Evolutionary conservation across 208 protist species (phyloP).

Genomic region (Endotrypanum monterogeii): DNA sequence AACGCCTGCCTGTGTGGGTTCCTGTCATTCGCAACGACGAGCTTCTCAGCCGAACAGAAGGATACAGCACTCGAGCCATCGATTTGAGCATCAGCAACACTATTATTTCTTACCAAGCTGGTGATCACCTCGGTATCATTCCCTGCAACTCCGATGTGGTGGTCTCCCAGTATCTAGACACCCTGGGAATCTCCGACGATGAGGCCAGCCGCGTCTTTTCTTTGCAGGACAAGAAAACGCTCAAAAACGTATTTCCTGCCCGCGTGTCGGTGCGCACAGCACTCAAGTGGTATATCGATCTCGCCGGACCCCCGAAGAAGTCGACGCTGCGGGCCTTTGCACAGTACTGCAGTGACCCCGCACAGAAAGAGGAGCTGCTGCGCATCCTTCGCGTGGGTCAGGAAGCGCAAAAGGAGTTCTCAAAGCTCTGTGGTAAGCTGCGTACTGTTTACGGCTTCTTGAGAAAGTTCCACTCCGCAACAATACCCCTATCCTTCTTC

Average conservation of each 20-base stretch:
- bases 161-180: conserved; percentile 76
- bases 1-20: conserved; percentile 85
- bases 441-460: conserved; percentile 84
- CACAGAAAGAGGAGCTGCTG: conserved; percentile 80
- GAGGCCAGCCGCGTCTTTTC: conserved; percentile 82
- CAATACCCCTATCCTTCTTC: conserved; percentile 83
- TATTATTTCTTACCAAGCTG: conserved; percentile 92
- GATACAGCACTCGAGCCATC: conserved; percentile 80
- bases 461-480: conserved; percentile 74
- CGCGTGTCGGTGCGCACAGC: conserved; percentile 78
- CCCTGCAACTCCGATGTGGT: conserved; percentile 88
- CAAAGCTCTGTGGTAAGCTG: conserved; percentile 68
- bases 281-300: conserved; percentile 92
- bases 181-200: conserved; percentile 55
- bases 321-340: conserved; percentile 91
- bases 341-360: conserved; percentile 73
- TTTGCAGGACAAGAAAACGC: conserved; percentile 80
- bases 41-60: conserved; percentile 49
- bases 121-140: conserved; percentile 95
- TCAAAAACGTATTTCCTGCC: conserved; percentile 88
- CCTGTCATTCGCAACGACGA: conserved; percentile 72
- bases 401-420: conserved; percentile 75
- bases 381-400: conserved; percentile 68
- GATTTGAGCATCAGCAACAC: conserved; percentile 84
- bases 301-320: conserved; percentile 84